Base-by-base conservation (phyloP, 2,329 filamentous ascomycete genomes). In the Catunica adiposa region DNA sequence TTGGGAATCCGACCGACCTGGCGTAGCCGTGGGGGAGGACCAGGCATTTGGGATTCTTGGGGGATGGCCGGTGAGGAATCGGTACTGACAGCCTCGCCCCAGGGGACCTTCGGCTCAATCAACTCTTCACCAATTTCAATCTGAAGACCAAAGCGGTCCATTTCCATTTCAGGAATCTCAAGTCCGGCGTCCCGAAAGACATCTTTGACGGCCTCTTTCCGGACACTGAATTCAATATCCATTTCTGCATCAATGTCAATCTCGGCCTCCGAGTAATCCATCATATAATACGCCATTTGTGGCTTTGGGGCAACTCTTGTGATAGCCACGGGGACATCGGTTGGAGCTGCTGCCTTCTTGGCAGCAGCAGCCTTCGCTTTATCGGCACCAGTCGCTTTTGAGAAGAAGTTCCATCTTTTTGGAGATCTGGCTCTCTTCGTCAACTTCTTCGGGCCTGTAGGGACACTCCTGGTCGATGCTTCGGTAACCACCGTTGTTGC, bases 1-100 rank as follows among this genome's bases (percentile, higher is more conserved):
- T 81, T 82, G 7, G 89, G 89, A 53, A 95, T 95, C 15, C 89
- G 80, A 7, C 89, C 89, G 50, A 95, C 82, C 61, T 90, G 87
- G 26, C 82, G 80, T 17, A 94, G 71, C 56, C 89, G 77, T 3
- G 48, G 46, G 14, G 29, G 29, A 20, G 7, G n/a, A 3, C 17
- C 17, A 15, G 31, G 22, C 2, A 51, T 51, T 8, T 25, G 17
- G 22, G 22, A 26, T 9, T 37, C 29, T 37, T 56, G 54, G 9
- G 46, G 46, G 22, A 51, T 25, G 9, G 46, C 47, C 7, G 54
- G 46, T 17, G 54, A 56, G 22, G 54, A 52, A 40, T 56, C 26
- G 7, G 34, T 42, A 14, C 44, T 51, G 37, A 44, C 20, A 17
- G 40, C 40, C 17, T 42, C 37, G 29, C 37, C 15, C 23, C 52